Percentiles rank a stretch among this genome's conserved stretches.
Evolutionary conservation across 225 moss, liverwort and hornwort species (phyloP).

Genomic region (Straminergon stramineum): DNA sequence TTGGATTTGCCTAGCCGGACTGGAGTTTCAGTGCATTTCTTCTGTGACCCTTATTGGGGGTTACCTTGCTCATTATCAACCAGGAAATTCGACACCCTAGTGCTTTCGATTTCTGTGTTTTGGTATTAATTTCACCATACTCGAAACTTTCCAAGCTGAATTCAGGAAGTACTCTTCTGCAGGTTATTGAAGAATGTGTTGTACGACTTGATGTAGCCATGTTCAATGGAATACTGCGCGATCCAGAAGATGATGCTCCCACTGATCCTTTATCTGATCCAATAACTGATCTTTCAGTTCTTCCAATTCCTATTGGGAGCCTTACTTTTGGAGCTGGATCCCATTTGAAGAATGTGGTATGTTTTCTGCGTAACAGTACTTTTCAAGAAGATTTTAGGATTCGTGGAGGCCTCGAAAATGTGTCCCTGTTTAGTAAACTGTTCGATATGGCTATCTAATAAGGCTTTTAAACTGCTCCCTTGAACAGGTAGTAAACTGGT

Average conservation of each 20-base stretch:
- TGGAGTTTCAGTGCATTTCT: not conserved
- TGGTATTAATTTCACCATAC: not conserved
- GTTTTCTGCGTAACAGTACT: not conserved
- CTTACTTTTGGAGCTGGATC: conserved; percentile 96
- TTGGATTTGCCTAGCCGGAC: not conserved
- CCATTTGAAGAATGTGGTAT: conserved; percentile 95
- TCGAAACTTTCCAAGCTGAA: not conserved
- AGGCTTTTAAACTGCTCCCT: not conserved
- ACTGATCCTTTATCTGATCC: conserved; percentile 97
- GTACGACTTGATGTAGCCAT: conserved; percentile 89
- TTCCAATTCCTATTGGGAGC: conserved; percentile 85
- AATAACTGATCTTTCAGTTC: conserved; percentile 85
- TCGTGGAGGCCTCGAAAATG: not conserved
- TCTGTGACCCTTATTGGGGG: not conserved
- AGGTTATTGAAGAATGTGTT: conserved; percentile 92
- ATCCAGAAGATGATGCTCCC: conserved; percentile 76
- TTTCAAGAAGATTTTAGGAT: not conserved
- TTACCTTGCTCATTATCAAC: not conserved
- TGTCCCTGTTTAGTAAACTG: not conserved
- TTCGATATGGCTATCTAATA: not conserved
- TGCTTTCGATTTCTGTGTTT: not conserved
- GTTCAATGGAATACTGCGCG: conserved; percentile 94
- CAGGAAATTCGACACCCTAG: not conserved
- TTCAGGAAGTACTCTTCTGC: not conserved
- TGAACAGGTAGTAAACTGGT: conserved; percentile 95